Percentiles rank a stretch among this genome's conserved stretches.
Conservation (phyloP, 75 land plant genomes). For the Sequoia sempervirens region DNA sequence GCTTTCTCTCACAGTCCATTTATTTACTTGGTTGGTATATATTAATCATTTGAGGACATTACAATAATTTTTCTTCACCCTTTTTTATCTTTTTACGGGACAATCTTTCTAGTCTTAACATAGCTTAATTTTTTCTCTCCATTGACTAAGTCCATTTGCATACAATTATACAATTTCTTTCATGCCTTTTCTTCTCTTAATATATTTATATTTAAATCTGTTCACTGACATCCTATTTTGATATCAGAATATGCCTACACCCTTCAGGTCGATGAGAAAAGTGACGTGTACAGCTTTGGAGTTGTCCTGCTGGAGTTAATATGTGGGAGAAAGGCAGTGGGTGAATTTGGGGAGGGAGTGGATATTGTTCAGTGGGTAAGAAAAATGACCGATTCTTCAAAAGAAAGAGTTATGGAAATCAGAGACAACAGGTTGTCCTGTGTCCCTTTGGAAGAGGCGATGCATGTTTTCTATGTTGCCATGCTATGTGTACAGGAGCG, state of each 20-base stretch:
- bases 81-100: no score
- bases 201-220: background rate
- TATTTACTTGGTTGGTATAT: no score
- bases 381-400: conserved; percentile 25
- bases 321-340: conserved; percentile 79
- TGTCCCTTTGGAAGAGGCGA: conserved; percentile 39
- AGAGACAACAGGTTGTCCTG: conserved; percentile 44
- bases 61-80: no score
- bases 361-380: conserved; percentile 75
- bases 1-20: no score
- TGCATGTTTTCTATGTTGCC: conserved; percentile 56
- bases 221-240: background rate
- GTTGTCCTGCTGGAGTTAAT: conserved; percentile 83
- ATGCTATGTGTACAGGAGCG: conserved; percentile 58
- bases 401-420: conserved; percentile 32
- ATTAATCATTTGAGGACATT: no score
- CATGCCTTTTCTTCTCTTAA: background rate
- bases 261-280: conserved; percentile 86
- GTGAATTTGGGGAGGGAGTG: conserved; percentile 74
- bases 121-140: background rate
- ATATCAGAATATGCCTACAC: conserved; percentile 91
- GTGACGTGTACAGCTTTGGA: conserved; percentile 93
- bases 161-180: background rate
- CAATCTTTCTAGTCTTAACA: no score
- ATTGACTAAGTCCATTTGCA: background rate